phyloP scores from a whole-genome alignment of 78 protist species.

The Dictyostelium citrinum region DNA sequence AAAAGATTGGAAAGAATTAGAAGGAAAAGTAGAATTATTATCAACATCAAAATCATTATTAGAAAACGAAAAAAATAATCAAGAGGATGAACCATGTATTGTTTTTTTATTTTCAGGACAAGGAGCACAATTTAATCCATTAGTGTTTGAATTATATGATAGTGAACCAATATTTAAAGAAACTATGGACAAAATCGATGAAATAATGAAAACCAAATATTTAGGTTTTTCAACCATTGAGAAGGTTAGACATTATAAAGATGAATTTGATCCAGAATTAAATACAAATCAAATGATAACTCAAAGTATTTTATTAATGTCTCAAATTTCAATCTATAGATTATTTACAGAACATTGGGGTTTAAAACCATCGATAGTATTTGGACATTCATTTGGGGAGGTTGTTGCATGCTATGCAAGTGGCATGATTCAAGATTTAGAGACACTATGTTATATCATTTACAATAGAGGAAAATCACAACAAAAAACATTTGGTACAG shows the following conservation, averaged over 20 bases:
- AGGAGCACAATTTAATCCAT: slow-evolving; percentile 51
- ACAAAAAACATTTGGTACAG: slow-evolving; percentile 8
- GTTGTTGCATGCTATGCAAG: neutral
- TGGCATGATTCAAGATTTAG: slow-evolving; percentile 10
- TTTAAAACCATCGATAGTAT: neutral
- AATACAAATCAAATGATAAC: slow-evolving; percentile 4
- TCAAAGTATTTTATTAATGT: slow-evolving; percentile 17
- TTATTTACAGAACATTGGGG: neutral
- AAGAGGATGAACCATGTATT: neutral
- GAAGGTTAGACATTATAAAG: neutral
- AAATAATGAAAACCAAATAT: neutral
- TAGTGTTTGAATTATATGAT: neutral
- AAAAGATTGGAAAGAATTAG: neutral
- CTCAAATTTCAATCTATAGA: neutral
- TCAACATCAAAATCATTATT: neutral
- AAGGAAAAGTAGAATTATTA: neutral
- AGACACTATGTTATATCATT: neutral
- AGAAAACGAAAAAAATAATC: neutral
- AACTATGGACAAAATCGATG: neutral
- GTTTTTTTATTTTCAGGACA: slow-evolving; percentile 44
- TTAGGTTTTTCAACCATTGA: neutral
- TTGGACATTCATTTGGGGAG: slow-evolving; percentile 21
- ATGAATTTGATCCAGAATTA: neutral
- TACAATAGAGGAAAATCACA: slow-evolving; percentile 7
- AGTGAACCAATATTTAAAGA: neutral